Base-by-base conservation (phyloP, 768 basidiomycete species). In the Chalciporus sphaerocephalus region DNA sequence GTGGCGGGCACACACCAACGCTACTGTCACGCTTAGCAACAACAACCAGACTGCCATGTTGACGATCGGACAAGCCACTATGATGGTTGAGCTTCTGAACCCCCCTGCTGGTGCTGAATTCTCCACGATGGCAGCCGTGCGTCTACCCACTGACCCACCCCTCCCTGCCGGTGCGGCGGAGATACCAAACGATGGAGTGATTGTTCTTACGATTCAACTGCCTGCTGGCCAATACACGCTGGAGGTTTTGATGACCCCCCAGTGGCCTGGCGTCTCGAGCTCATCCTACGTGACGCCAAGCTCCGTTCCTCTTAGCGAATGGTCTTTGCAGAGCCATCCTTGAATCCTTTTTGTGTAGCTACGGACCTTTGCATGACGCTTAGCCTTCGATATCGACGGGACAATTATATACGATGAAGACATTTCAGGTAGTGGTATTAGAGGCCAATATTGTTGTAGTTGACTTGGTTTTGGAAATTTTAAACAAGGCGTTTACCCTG, bases 1-100 rank as follows among this genome's bases (percentile, higher is more conserved):
- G 70, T 96, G 95, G 95, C 83, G 92, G 38, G 88, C 90, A 76
- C 93, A 98, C 67, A 97, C 95, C 46, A 98, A 98, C 67, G 94
- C 95, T 10, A 91, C 92, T 4, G 54, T 81, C 18, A 63, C 74
- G n/a, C 65, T 91, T 28, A 56, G 62, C 45, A 58, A 68, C 42
- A 67, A 64, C 42, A 82, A 84, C 24, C 78, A 76, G 4, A 78
- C 83, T 1, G 95, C 92, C 1, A 90, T 84, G 4, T 71, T 99
- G 50, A 70, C 67, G 6, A 78, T 94, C 40, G 87, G 76, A 35
- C 82, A 78, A 23, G 68, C 89, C 64, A 84, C 76, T 33, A 67
- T 91, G 70, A 61, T 70, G 42, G 78, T 92, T 50, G 61, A 73
- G 32, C 78, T 97, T 20, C 60, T 91, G 47, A 83, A 81, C 54